A percentile compares a stretch with the other conserved stretches of the same genome.
Evolutionary conservation across 2,329 filamentous ascomycete species (phyloP).

Genomic region (Didymella keratinophila): DNA sequence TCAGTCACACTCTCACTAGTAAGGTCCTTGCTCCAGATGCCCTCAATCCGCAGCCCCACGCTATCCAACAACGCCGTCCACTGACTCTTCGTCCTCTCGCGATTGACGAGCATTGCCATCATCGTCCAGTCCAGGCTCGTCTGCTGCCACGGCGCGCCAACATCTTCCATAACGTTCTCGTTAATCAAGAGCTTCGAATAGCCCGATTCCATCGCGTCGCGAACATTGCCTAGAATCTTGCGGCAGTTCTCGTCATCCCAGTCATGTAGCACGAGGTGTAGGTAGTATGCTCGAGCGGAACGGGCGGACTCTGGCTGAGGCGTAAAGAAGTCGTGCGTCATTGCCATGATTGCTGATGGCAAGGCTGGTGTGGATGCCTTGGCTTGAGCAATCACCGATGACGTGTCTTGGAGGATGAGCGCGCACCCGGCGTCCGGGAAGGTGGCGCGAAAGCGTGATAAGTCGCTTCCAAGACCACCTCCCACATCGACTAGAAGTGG

Average conservation of each 20-base stretch:
- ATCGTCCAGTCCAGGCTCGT: slow-evolving; percentile 10
- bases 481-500: slow-evolving; percentile 5
- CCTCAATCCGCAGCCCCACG: background rate
- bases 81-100: slow-evolving; percentile 7
- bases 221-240: slow-evolving; percentile 6
- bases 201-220: slow-evolving; percentile 24
- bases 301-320: background rate
- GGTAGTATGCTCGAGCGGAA: slow-evolving; percentile 4
- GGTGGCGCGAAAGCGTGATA: background rate
- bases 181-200: slow-evolving; percentile 20
- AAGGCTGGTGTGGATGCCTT: background rate
- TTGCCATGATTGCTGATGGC: background rate
- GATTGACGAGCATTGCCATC: slow-evolving; percentile 4
- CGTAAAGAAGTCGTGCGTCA: background rate
- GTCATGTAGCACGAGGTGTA: slow-evolving; percentile 6
- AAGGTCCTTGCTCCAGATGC: background rate
- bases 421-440: background rate
- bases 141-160: slow-evolving; percentile 1
- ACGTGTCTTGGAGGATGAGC: background rate
- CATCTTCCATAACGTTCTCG: slow-evolving; percentile 14
- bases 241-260: background rate
- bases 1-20: background rate
- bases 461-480: slow-evolving; percentile 1
- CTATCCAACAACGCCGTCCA: background rate
- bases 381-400: background rate